Conservation (phyloP, 305 asterid species). For the Fraxinus latifolia region DNA sequence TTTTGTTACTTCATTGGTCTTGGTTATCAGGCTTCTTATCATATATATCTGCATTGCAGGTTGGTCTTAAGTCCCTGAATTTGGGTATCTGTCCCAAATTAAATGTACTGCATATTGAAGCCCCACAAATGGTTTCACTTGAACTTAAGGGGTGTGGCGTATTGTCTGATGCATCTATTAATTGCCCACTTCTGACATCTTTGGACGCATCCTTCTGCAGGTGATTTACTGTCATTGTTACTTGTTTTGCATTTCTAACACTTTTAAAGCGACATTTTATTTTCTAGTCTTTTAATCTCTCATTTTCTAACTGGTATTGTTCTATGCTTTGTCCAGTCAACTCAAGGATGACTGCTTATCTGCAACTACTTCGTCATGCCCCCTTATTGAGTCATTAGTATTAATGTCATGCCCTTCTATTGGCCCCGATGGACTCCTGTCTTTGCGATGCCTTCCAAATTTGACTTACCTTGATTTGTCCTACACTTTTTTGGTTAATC, state of each 20-base stretch:
- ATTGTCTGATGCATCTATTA: slow-evolving; percentile 69
- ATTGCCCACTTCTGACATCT: slow-evolving; percentile 80
- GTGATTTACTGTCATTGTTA: slow-evolving; percentile 32
- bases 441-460: slow-evolving; percentile 59
- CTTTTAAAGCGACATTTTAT: neutral
- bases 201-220: slow-evolving; percentile 99
- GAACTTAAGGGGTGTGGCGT: slow-evolving; percentile 98
- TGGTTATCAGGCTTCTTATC: neutral
- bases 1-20: neutral
- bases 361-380: slow-evolving; percentile 78
- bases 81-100: slow-evolving; percentile 97
- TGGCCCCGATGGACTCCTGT: slow-evolving; percentile 74
- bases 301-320: slow-evolving; percentile 12
- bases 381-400: slow-evolving; percentile 57
- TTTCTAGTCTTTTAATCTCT: neutral
- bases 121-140: slow-evolving; percentile 82
- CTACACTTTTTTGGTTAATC: slow-evolving; percentile 75
- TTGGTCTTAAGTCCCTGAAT: slow-evolving; percentile 85
- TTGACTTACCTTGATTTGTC: slow-evolving; percentile 86
- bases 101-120: slow-evolving; percentile 68
- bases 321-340: slow-evolving; percentile 53
- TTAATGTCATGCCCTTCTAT: slow-evolving; percentile 86
- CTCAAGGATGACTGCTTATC: slow-evolving; percentile 88
- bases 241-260: neutral
- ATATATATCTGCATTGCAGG: slow-evolving; percentile 44